Conservation (phyloP, 495 filamentous ascomycete species). For the Penicillium riverlandense region DNA sequence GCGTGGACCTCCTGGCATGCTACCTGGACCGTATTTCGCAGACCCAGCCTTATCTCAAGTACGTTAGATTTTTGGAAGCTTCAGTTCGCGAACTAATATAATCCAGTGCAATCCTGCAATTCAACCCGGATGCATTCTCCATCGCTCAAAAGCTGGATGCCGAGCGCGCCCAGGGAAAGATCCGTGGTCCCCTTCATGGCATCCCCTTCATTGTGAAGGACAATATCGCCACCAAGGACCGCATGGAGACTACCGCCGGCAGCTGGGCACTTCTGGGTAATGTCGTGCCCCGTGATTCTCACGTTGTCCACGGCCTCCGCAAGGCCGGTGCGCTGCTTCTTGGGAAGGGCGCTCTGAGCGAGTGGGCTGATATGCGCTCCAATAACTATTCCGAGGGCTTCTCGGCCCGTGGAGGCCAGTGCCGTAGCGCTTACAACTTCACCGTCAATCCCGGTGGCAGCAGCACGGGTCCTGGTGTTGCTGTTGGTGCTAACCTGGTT, state of each 20-base stretch:
- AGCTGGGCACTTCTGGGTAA: constrained; percentile 55
- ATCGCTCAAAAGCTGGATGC: constrained; percentile 53
- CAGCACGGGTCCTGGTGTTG: constrained; percentile 55
- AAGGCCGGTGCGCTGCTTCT: constrained; percentile 60
- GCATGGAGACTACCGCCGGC: constrained; percentile 59
- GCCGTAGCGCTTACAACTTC: constrained; percentile 59
- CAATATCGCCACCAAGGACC: constrained; percentile 64
- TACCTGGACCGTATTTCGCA: constrained; percentile 48
- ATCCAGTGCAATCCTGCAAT: constrained; percentile 45
- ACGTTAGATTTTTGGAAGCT: constrained; percentile 1
- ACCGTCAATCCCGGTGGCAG: constrained; percentile 61
- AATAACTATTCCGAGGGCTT: constrained; percentile 67
- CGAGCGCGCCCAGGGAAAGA: constrained; percentile 46
- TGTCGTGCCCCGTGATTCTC: constrained; percentile 58
- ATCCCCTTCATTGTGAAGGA: constrained; percentile 72
- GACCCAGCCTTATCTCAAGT: constrained; percentile 54
- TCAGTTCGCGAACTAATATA: background rate
- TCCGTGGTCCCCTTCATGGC: constrained; percentile 59
- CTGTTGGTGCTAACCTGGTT: constrained; percentile 54
- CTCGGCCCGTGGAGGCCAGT: constrained; percentile 58
- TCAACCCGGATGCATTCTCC: constrained; percentile 53
- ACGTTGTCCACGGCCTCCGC: constrained; percentile 53
- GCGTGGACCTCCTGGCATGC: constrained; percentile 42
- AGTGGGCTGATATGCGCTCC: constrained; percentile 71
- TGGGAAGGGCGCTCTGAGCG: constrained; percentile 62